phyloP scores from a whole-genome alignment of 2,329 filamentous ascomycete genomes.

The Zarea fungicola region DNA sequence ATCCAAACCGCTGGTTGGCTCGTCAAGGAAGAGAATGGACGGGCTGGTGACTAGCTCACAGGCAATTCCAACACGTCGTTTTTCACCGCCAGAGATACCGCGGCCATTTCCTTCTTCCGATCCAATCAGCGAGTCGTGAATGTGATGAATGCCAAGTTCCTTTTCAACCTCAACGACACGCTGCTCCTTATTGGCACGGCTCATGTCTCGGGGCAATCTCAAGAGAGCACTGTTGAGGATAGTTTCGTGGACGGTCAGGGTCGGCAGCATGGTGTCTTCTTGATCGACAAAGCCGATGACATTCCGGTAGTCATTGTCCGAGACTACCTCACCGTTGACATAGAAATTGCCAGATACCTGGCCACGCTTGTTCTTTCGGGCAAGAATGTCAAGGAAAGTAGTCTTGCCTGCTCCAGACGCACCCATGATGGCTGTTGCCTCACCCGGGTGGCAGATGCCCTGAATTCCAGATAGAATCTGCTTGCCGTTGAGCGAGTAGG shows the following conservation, averaged over 20 bases:
- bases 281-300: slow-evolving; percentile 97
- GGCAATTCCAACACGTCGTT: slow-evolving; percentile 91
- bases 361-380: slow-evolving; percentile 94
- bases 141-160: slow-evolving; percentile 90
- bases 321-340: slow-evolving; percentile 87
- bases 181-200: slow-evolving; percentile 79
- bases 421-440: slow-evolving; percentile 96
- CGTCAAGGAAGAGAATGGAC: slow-evolving; percentile 93
- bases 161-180: slow-evolving; percentile 89
- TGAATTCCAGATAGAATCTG: slow-evolving; percentile 75
- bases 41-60: slow-evolving; percentile 97
- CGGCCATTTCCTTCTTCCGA: slow-evolving; percentile 92
- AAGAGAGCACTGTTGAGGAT: slow-evolving; percentile 91
- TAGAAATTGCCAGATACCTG: slow-evolving; percentile 73
- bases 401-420: slow-evolving; percentile 97
- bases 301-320: slow-evolving; percentile 77
- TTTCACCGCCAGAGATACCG: slow-evolving; percentile 95
- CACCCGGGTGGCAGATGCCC: slow-evolving; percentile 88
- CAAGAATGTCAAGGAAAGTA: slow-evolving; percentile 91
- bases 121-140: slow-evolving; percentile 90
- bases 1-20: slow-evolving; percentile 93
- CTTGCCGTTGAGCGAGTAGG: slow-evolving; percentile 82
- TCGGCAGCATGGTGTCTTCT: slow-evolving; percentile 94
- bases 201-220: slow-evolving; percentile 90
- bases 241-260: slow-evolving; percentile 94